phyloP scores from a whole-genome alignment of 164 flowering plant genomes.

The Umbellularia californica region DNA sequence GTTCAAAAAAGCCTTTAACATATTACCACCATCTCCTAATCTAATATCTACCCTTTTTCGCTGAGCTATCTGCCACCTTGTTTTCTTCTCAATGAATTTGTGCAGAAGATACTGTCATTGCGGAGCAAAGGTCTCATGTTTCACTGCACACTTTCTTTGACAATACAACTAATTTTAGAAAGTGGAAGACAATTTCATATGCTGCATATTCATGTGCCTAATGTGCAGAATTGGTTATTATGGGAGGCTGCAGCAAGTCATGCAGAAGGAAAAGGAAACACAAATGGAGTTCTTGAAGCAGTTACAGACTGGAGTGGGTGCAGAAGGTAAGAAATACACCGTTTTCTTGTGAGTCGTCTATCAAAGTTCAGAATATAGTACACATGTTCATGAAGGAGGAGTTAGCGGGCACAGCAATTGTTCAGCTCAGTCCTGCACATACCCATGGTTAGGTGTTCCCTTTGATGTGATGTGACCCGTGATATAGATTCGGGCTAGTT shows the following conservation, averaged over 20 bases:
- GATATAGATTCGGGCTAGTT: not conserved
- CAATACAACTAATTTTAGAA: not conserved
- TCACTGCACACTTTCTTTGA: not conserved
- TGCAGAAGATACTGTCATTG: too few species aligned
- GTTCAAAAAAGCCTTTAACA: too few species aligned
- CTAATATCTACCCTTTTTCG: too few species aligned
- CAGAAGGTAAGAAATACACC: constrained; percentile 21
- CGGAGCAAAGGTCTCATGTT: not conserved
- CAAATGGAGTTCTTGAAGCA: constrained; percentile 44
- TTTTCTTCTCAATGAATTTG: not conserved
- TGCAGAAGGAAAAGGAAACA: constrained; percentile 60
- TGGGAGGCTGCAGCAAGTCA: constrained; percentile 66
- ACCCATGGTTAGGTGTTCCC: not conserved
- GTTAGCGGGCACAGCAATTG: not conserved
- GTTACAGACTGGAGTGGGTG: constrained; percentile 23
- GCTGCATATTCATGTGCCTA: constrained; percentile 3
- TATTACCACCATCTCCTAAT: too few species aligned
- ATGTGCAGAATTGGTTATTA: constrained; percentile 45
- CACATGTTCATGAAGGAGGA: not conserved
- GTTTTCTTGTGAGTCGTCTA: not conserved
- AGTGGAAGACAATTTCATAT: not conserved
- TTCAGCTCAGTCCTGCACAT: not conserved
- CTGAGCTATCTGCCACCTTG: not conserved
- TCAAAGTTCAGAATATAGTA: not conserved
- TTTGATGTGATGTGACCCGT: not conserved